phyloP scores from a whole-genome alignment of 2,329 filamentous ascomycete species.

The Monilinia fructigena region DNA sequence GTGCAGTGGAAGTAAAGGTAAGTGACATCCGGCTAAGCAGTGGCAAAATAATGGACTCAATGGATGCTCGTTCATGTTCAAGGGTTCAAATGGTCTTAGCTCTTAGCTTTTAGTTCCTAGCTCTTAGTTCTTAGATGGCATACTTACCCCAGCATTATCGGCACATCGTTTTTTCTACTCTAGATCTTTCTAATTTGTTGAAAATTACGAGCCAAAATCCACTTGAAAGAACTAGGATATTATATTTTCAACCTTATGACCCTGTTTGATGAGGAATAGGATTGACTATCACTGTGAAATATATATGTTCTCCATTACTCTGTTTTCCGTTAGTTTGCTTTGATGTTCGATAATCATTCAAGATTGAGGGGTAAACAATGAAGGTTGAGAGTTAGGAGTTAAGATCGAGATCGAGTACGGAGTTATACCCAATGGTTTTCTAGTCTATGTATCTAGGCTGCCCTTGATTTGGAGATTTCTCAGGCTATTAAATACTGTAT shows the following conservation, averaged over 20 bases:
- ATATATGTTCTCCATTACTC: not conserved
- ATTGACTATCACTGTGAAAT: not conserved
- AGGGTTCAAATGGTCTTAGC: conserved; percentile 2
- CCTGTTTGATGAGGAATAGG: not conserved
- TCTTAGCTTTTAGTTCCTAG: not conserved
- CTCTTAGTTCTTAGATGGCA: not conserved
- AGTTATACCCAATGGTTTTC: not conserved
- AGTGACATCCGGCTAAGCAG: not conserved
- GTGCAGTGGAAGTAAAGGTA: not conserved
- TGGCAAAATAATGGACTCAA: not conserved
- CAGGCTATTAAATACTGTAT: not conserved
- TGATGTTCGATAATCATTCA: not conserved
- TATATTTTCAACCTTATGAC: not conserved
- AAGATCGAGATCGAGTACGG: not conserved
- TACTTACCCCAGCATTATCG: conserved; percentile 10
- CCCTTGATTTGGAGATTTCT: not conserved
- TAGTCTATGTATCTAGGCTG: not conserved
- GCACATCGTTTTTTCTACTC: not conserved
- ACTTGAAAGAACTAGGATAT: not conserved
- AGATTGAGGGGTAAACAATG: not conserved
- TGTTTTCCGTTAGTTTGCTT: not conserved
- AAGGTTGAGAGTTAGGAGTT: not conserved
- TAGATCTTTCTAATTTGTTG: not conserved
- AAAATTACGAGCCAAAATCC: conserved; percentile 6
- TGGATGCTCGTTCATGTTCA: not conserved